These are phyloP conservation scores for Penicillium lividum DNA, from an alignment of 495 filamentous ascomycete genomes.

Conservation along the genomic window DNA sequence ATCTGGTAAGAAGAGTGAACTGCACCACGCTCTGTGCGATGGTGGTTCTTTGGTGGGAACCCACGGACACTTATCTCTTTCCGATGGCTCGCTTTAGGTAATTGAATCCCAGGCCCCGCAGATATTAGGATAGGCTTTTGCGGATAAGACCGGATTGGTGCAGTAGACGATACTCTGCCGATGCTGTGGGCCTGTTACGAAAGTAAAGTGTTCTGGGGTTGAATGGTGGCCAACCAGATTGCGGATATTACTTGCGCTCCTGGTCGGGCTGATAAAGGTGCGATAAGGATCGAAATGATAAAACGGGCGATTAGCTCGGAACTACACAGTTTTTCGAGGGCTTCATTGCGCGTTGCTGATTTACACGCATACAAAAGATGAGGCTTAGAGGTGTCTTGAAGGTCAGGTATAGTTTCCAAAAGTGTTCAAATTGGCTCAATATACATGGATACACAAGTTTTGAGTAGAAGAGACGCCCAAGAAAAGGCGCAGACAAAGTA, in stretches of 20 bases:
- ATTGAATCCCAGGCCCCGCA: constrained; percentile 17
- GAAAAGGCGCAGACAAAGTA: not conserved
- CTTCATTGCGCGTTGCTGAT: not conserved
- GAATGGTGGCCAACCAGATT: constrained; percentile 15
- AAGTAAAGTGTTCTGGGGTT: constrained; percentile 3
- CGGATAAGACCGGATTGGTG: not conserved
- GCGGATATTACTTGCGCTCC: constrained; percentile 8
- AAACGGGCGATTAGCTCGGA: not conserved
- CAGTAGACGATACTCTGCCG: not conserved
- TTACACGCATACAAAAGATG: no score
- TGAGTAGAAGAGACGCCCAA: not conserved
- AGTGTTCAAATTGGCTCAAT: not conserved
- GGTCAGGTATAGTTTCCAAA: not conserved
- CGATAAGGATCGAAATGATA: constrained; percentile 13
- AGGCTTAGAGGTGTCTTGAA: no score
- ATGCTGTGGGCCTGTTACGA: not conserved
- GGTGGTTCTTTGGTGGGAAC: constrained; percentile 1
- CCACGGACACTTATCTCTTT: constrained; percentile 13
- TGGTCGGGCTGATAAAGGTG: constrained; percentile 3
- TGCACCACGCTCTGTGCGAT: not conserved
- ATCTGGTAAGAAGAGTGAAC: not conserved
- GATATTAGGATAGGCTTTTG: constrained; percentile 2
- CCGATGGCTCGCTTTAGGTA: constrained; percentile 17
- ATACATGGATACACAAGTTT: not conserved
- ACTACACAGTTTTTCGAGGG: not conserved